Evolutionary conservation across 768 basidiomycete species (phyloP).

Genomic region (Mycena latifolia): DNA sequence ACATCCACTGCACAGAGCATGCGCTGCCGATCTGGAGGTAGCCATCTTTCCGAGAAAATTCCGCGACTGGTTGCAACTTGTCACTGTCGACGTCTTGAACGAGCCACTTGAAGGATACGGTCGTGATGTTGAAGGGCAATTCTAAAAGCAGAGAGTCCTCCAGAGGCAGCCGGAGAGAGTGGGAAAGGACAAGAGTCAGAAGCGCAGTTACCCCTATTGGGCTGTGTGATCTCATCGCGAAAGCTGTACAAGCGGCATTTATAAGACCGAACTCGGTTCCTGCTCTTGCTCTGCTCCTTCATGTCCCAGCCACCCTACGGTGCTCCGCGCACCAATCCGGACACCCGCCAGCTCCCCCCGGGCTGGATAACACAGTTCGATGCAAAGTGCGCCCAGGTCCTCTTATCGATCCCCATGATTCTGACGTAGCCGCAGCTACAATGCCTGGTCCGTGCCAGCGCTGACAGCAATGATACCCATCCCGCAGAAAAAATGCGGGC

Average conservation of each 20-base stretch:
- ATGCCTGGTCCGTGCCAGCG: constrained; percentile 71
- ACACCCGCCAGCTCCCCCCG: constrained; percentile 69
- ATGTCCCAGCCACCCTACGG: constrained; percentile 57
- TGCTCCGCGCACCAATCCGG: constrained; percentile 57
- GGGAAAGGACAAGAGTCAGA: no score
- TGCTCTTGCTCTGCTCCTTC: constrained; percentile 33
- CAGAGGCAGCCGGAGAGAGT: no score
- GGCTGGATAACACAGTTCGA: constrained; percentile 83
- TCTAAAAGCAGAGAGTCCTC: no score
- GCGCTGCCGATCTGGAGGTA: no score
- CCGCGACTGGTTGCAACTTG: no score
- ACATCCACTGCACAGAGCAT: no score
- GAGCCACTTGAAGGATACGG: no score
- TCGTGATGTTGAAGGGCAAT: no score
- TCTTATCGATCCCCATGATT: constrained; percentile 35
- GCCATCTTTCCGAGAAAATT: no score
- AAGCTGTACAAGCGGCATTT: constrained; percentile 18
- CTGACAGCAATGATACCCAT: constrained; percentile 6
- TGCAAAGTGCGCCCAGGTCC: constrained; percentile 60
- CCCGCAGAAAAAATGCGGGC: background rate
- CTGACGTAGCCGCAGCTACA: constrained; percentile 58
- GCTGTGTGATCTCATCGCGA: constrained; percentile 15
- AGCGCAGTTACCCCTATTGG: no score
- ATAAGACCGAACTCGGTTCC: constrained; percentile 26
- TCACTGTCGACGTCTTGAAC: no score